Base-by-base conservation (phyloP, 345 rosid species). In the Linum trigynum region DNA sequence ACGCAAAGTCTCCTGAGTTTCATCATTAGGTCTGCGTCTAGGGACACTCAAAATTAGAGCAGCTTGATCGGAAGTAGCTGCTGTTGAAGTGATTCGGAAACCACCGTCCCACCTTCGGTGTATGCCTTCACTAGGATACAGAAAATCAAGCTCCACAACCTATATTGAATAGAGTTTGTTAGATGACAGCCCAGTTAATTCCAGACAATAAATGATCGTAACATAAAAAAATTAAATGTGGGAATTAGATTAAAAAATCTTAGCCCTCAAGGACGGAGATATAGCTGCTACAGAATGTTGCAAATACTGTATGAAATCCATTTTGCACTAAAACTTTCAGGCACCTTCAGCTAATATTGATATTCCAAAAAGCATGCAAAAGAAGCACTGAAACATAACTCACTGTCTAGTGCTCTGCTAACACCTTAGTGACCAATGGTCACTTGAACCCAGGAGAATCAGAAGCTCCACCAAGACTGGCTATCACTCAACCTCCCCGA, bases 71-170 rank as follows among this genome's bases (percentile, higher is more conserved):
- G 60, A 57, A 32, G 80, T 77, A 39, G 80, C 77, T 32, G 80
- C 80, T 39, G 80, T 70, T 9, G 75, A 70, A 3, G 80, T 77
- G 16, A 77, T 77, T 11, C 81, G 72, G 39, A 59, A 77, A 35
- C 81, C 81, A 70, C 58, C 58, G 38, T 74, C 81, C 81, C 81
- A 77, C 5, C 81, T 69, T 45, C 77, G 64, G 70, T 77, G 81
- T 55, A 77, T 74, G 61, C 81, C 81, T 68, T 77, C 81, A 48
- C 81, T 77, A 15, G 81, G 81, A 59, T 77, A 77, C 0, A 77
- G 81, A 61, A 77, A 77, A 68, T 77, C 77, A 61, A 77, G 81
- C 65, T 77, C 81, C 57, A 77, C 77, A 57, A 77, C 81, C 81
- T 77, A 57, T 59, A 23, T n/a, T 15, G 48, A 64, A 59, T 23